Evolutionary conservation across 2,329 filamentous ascomycete genomes (phyloP), one percentile per base, ranked within the genome.

Genomic region (Cryphonectria carpinicola): DNA sequence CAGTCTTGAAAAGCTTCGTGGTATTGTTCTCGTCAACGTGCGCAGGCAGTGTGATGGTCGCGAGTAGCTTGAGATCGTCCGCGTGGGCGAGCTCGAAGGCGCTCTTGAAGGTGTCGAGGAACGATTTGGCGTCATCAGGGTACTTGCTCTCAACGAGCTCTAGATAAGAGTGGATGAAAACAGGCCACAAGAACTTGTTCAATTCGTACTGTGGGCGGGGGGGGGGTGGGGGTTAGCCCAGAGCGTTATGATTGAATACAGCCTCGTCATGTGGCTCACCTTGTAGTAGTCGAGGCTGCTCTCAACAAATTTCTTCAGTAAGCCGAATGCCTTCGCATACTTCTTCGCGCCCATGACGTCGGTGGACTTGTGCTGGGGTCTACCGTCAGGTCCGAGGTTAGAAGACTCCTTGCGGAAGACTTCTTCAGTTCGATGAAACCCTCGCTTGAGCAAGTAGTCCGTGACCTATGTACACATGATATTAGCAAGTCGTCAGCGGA

Each of bases 221-320:
- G n/a, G n/a, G n/a, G n/a, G n/a, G n/a, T n/a, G n/a, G n/a, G n/a
- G n/a, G 74, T 58, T 63, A 66, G 70, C 28, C 3, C 13, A n/a
- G 28, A 11, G 14, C 28, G 6, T 22, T 32, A 54, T 19, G 25
- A 14, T 4, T 22, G 54, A 25, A 28, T 22, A 61, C 13, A 7
- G 35, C 22, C 35, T 32, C 19, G 19, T 8, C 19, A 19, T 39
- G 6, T 4, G 28, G 72, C 82, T 76, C 80, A 92, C 93, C 85
- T 97, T 97, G 87, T 98, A 98, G 39, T 98, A 87, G 74, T 98
- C 95, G 35, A 99, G 86, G 71, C 93, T 95, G 75, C 95, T 94
- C 74, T 98, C 94, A 63, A 97, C 91, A 92, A 95, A 99, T 74
- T 89, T 88, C 74, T 88, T 90, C 58, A 97, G 83, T 58, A 95